Conservation (phyloP, 164 flowering plant species). For the Magnolia changhungtana region DNA sequence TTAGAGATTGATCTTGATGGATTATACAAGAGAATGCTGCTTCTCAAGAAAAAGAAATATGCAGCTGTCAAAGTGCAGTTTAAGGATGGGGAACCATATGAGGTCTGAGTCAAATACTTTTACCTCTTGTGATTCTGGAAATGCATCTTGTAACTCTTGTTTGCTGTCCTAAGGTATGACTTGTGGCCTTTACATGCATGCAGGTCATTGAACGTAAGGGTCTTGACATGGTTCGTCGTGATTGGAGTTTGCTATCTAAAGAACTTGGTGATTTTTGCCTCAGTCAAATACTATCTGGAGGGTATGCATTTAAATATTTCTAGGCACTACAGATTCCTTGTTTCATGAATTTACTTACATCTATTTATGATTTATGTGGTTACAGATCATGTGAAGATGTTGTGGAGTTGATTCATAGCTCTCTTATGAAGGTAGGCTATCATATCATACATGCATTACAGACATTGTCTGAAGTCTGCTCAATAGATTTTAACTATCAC, state of each 20-base stretch:
- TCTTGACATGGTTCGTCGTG: conserved; percentile 97
- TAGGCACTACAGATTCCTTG: background rate
- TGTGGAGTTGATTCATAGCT: conserved; percentile 79
- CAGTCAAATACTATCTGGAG: conserved; percentile 83
- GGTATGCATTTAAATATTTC: conserved; percentile 41
- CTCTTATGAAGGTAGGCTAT: conserved; percentile 72
- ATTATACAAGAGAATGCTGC: conserved; percentile 93
- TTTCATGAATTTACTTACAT: background rate
- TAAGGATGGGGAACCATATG: conserved; percentile 68
- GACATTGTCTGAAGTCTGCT: background rate
- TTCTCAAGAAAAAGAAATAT: conserved; percentile 98
- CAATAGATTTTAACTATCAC: too few relatives aligned
- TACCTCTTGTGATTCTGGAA: background rate
- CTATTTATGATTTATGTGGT: conserved; percentile 15
- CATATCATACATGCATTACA: background rate
- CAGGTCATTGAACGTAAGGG: conserved; percentile 97
- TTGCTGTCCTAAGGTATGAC: background rate
- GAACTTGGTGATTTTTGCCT: conserved; percentile 93
- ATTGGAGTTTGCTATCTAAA: conserved; percentile 95
- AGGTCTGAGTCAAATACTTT: conserved; percentile 41
- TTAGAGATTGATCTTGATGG: conserved; percentile 98
- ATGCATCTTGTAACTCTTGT: conserved; percentile 8
- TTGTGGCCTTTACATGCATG: conserved; percentile 9
- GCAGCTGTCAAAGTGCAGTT: conserved; percentile 91
- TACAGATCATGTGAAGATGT: conserved; percentile 94